Percentiles rank a stretch among this genome's conserved stretches.
Evolutionary conservation across 768 basidiomycete genomes (phyloP).

Genomic region (Galerina marginata): DNA sequence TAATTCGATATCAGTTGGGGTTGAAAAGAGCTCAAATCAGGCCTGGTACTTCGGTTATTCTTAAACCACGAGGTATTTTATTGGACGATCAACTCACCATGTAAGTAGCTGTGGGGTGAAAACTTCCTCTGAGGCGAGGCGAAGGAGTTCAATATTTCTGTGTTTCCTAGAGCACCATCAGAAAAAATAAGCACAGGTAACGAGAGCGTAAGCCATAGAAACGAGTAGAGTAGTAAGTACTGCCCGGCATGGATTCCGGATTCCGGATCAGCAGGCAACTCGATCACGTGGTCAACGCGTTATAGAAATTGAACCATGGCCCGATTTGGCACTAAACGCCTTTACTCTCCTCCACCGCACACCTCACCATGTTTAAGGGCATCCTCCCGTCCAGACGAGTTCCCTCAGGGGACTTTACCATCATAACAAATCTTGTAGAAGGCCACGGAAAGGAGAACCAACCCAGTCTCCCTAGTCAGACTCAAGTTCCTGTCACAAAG

Average conservation of each 20-base stretch:
- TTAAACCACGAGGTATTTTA: no score
- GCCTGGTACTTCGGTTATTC: no score
- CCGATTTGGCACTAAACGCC: constrained; percentile 36
- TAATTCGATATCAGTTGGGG: no score
- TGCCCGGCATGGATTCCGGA: no score
- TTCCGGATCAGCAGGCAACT: not conserved
- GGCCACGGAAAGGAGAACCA: constrained; percentile 71
- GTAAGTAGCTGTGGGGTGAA: no score
- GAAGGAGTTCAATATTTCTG: no score
- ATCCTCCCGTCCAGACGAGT: constrained; percentile 75
- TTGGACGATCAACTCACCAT: no score
- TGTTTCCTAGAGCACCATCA: no score
- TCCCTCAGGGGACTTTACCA: constrained; percentile 73
- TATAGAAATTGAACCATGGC: constrained; percentile 36
- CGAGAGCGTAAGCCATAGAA: not conserved
- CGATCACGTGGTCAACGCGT: constrained; percentile 38
- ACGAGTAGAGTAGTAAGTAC: no score
- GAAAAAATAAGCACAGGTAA: no score
- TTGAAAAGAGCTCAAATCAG: no score
- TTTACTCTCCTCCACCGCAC: constrained; percentile 24
- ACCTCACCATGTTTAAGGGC: constrained; percentile 74
- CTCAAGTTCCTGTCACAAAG: constrained; percentile 23
- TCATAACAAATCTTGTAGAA: constrained; percentile 63
- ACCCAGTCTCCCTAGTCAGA: constrained; percentile 33
- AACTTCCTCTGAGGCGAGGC: no score